Evolutionary conservation across 345 rosid genomes (phyloP), one percentile per base, ranked within the genome.

Genomic region (Rhodamnia argentea): DNA sequence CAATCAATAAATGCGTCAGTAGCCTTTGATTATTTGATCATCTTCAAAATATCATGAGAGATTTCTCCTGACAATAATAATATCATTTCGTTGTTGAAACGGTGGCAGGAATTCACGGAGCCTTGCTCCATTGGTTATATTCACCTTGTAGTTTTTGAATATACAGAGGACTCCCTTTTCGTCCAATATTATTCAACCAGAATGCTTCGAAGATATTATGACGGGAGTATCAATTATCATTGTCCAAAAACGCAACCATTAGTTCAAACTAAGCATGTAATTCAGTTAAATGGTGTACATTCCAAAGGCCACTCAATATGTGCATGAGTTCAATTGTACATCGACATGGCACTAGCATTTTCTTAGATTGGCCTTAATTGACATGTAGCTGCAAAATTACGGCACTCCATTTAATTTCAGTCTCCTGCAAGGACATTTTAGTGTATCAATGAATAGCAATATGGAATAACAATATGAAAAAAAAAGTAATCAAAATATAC

Each of bases 51-150:
- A 57, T 10, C 10, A n/a, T 24, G 10, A n/a, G 12, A 27, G n/a
- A 11, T 57, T 57, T 24, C 24, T 27, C 62, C 42, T 40, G 10
- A n/a, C n/a, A n/a, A n/a, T n/a, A n/a, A n/a, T n/a, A n/a, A n/a
- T 13, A 58, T 0, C 13, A 13, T 58, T 58, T 26, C 3, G 15
- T 5, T 5, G 7, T 58, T 26, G 64, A 58, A 58, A 58, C 7
- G 0, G 15, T 58, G 64, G 15, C 22, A 3, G 15, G 64, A 26
- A 58, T 58, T 58, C 29, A 58, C 14, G 0, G 0, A 58, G 27
- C 24, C 9, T 54, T 54, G 20, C 26, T 56, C n/a, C 13, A 57
- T 57, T 23, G 13, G 10, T 56, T 24, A 22, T 22, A 55, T 20
- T 55, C 26, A 1, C n/a, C 62, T 57, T 6, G 10, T 57, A 24